Conservation (phyloP, 2,329 filamentous ascomycete genomes). For the Fusarium coffeatum region DNA sequence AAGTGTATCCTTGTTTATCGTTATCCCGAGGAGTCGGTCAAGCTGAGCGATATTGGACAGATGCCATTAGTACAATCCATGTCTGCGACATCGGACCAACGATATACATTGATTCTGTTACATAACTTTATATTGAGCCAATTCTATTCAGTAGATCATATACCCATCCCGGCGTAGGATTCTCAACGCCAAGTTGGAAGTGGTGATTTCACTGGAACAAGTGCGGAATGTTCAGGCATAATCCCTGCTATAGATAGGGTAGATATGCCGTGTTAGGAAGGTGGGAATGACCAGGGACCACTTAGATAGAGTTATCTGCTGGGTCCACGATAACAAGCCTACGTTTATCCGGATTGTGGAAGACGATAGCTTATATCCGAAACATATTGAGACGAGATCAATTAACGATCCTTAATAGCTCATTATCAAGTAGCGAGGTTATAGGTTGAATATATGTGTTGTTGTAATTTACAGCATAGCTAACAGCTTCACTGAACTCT, state of each 20-base stretch:
- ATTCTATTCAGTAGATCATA: background rate
- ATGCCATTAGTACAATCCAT: background rate
- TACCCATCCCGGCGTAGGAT: background rate
- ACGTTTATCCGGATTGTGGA: background rate
- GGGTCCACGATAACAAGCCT: background rate
- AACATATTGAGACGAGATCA: too few relatives aligned
- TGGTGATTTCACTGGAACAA: background rate
- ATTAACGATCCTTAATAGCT: too few relatives aligned
- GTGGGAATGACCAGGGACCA: background rate
- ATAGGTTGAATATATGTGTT: too few relatives aligned
- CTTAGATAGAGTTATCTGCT: background rate
- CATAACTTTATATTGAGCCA: background rate
- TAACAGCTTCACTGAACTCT: background rate
- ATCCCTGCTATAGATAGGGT: background rate
- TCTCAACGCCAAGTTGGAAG: background rate
- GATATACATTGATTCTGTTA: background rate
- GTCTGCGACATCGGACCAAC: background rate
- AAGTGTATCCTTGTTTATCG: background rate
- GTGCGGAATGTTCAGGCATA: background rate
- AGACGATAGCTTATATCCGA: background rate
- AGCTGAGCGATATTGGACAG: too few relatives aligned
- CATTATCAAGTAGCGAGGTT: too few relatives aligned
- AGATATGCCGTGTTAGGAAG: background rate
- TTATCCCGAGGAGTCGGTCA: background rate
- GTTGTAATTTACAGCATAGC: too few relatives aligned